Percentiles rank a stretch among this genome's conserved stretches.
Conservation (phyloP, 352 stramenopile species). For the Phytophthora multivora region DNA sequence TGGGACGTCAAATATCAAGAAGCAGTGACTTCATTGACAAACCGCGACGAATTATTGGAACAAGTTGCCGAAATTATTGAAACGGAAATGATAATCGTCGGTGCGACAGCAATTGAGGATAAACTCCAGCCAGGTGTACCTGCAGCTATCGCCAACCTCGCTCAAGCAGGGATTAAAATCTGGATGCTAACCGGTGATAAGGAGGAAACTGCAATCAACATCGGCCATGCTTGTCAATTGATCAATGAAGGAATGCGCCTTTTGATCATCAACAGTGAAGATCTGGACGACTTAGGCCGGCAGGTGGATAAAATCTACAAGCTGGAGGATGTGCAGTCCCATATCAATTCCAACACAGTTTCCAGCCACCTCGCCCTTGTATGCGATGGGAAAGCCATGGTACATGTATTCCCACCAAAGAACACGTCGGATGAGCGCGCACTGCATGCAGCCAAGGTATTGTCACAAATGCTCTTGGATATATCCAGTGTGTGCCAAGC, state of each 20-base stretch:
- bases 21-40: slow-evolving; percentile 62
- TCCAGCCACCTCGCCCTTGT: slow-evolving; percentile 63
- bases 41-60: slow-evolving; percentile 60
- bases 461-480: slow-evolving; percentile 56
- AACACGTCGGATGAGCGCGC: slow-evolving; percentile 41
- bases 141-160: slow-evolving; percentile 83
- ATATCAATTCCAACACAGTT: slow-evolving; percentile 45
- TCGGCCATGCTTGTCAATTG: slow-evolving; percentile 74
- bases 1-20: slow-evolving; percentile 72
- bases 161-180: slow-evolving; percentile 92
- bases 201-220: slow-evolving; percentile 95
- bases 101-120: slow-evolving; percentile 93
- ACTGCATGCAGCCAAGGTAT: slow-evolving; percentile 41
- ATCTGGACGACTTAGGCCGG: slow-evolving; percentile 43
- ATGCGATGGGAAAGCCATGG: slow-evolving; percentile 74
- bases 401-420: slow-evolving; percentile 72
- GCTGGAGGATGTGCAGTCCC: slow-evolving; percentile 49
- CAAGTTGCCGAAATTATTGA: slow-evolving; percentile 67
- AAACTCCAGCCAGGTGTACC: slow-evolving; percentile 92
- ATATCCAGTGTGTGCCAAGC: slow-evolving; percentile 69
- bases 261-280: slow-evolving; percentile 58
- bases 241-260: slow-evolving; percentile 71
- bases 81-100: slow-evolving; percentile 81
- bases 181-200: slow-evolving; percentile 97
- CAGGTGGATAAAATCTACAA: slow-evolving; percentile 62